Evolutionary conservation across 176 grass and related monocot genomes (phyloP), one percentile per base, ranked within the genome.

Genomic region (Avena sativa): DNA sequence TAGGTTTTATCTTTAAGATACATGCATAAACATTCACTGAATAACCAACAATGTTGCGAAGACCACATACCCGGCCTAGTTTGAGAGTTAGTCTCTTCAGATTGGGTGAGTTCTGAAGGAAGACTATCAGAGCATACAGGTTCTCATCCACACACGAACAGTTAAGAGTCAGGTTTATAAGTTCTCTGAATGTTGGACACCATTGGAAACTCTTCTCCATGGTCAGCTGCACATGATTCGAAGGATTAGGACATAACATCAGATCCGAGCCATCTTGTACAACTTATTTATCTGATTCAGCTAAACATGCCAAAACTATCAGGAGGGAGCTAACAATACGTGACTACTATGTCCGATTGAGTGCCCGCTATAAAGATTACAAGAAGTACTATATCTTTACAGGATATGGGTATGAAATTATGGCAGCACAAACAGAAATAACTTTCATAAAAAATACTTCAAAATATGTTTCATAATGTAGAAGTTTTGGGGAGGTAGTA

Each of bases 171-270:
- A 89, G 62, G 75, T 6, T 19, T 26, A 32, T 53, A 84, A 88
- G 81, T 71, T 88, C 78, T 51, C 43, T 51, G 64, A 88, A 88
- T 78, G 49, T 59, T 69, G 81, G 87, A 55, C 81, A 84, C 52
- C 63, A 79, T 0, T 70, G 12, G 1, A 19, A 16, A 88, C 38
- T 38, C 2, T 38, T 60, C 47, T 56, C 6, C 34, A 76, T 57
- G 8, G 13, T 21, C 7, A 82, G 15, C 87, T 79, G 87, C 43
- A 78, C 56, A 63, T 50, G 12, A 30, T 80, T 62, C 53, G 73
- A 12, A 72, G 43, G 66, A 70, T 87, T 87, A 80, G 17, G 52
- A 72, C 2, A 11, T 0, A 12, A 72, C 12, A 72, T 16, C 13
- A 20, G 30, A 60, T n/a, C 46, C 3, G 52, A 23, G 59, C 28